These are phyloP conservation scores for Volvox carteri DNA, from an alignment of 163 green algal species.

Conservation along the genomic window DNA sequence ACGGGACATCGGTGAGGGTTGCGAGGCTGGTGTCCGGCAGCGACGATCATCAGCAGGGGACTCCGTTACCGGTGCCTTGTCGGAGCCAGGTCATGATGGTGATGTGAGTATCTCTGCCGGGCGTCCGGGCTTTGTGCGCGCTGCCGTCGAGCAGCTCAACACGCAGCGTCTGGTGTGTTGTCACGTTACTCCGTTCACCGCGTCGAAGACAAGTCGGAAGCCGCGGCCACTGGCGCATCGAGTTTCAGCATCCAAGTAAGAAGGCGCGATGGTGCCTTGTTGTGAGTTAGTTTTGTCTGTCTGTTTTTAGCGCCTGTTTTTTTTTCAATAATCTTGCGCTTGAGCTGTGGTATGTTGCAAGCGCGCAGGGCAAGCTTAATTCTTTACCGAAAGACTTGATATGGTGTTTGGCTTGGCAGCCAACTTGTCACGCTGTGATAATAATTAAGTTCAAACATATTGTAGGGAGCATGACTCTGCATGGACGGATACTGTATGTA, in stretches of 20 bases:
- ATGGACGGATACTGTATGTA: too few species aligned
- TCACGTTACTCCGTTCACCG: conserved; percentile 1
- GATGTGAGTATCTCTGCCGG: not conserved
- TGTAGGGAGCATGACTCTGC: not conserved
- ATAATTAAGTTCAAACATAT: not conserved
- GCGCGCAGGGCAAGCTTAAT: not conserved
- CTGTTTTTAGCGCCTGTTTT: not conserved
- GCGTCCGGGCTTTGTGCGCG: conserved; percentile 16
- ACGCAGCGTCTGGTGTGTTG: conserved; percentile 28
- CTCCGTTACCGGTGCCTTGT: too few species aligned
- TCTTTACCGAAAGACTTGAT: not conserved
- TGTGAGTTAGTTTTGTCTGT: not conserved
- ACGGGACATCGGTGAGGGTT: too few species aligned
- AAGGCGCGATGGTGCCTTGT: not conserved
- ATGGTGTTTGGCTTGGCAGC: not conserved
- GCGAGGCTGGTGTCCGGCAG: too few species aligned
- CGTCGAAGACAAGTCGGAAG: not conserved
- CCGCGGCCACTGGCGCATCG: not conserved
- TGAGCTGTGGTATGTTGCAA: not conserved
- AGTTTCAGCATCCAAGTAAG: not conserved
- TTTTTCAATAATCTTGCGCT: too few species aligned
- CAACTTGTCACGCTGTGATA: not conserved
- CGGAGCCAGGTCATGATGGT: not conserved
- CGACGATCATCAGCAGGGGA: too few species aligned
- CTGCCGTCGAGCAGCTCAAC: conserved; percentile 38